Base-by-base conservation (phyloP, 768 basidiomycete species). In the Leucocoprinus birnbaumii region DNA sequence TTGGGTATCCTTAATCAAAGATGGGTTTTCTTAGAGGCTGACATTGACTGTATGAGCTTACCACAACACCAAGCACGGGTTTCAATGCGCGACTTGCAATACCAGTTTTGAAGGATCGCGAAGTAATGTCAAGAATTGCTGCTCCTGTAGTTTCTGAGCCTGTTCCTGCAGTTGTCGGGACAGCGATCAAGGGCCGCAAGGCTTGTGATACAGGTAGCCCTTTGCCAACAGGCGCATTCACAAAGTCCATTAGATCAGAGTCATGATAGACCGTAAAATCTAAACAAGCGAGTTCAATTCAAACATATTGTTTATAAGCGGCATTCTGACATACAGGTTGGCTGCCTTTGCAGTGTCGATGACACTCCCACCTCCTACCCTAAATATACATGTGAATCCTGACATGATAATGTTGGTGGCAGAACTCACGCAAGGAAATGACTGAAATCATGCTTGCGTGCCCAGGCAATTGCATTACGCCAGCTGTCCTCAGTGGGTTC, bases 271-370 rank as follows among this genome's bases (percentile, higher is more conserved):
- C 91, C 0, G 89, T 80, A 69, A 94, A 95, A 56, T 90, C 92
- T 58, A 19, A 37, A 53, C 45, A 16, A 31, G 5, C 31, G 48
- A 38, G 66, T 40, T n/a, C n/a, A n/a, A n/a, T n/a, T n/a, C n/a
- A 59, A 18, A 55, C 42, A 7, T 31, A 18, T 21, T 14, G 45
- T 40, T 13, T 11, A 19, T 40, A 7, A 34, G 18, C 31, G 3
- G 24, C 34, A 5, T 44, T 16, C 25, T 19, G 25, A 62, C 79
- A 49, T 66, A 91, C 83, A 98, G 63, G 71, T 98, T 98, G 27
- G 96, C 94, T 6, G 94, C 84, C 68, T 98, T 98, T 51, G 94
- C 91, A 0, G 94, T 97, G 66, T 97, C 95, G 65, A 97, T 97
- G 22, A 93, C 91, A 63, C 90, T 93, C 59, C 93, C 93, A n/a